Evolutionary conservation across 176 grass and related monocot genomes (phyloP).

Genomic region (Hyparrhenia diplandra): DNA sequence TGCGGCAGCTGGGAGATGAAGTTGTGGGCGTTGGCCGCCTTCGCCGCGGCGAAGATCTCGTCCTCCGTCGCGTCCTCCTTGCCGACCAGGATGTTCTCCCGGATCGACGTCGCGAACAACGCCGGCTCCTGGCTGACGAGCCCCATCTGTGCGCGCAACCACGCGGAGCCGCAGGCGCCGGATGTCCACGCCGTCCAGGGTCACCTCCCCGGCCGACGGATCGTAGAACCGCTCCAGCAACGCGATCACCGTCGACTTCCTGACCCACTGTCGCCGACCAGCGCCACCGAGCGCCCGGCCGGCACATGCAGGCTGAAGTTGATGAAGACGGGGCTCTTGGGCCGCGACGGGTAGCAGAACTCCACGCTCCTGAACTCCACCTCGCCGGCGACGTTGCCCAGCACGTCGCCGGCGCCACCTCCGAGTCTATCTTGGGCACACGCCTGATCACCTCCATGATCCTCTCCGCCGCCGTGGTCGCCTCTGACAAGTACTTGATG

Average conservation of each 20-base stretch:
- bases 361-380: constrained; percentile 74
- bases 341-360: constrained; percentile 82
- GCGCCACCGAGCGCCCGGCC: constrained; percentile 61
- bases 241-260: constrained; percentile 93
- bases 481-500: constrained; percentile 85
- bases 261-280: constrained; percentile 77
- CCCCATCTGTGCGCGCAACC: constrained; percentile 83
- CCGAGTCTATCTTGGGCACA: constrained; percentile 78
- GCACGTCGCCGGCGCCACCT: constrained; percentile 46
- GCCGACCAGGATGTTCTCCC: constrained; percentile 51
- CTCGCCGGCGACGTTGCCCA: constrained; percentile 56
- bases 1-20: too few relatives aligned
- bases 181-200: constrained; percentile 68
- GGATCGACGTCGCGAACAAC: constrained; percentile 83
- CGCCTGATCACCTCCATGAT: constrained; percentile 58
- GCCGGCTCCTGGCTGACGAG: constrained; percentile 98
- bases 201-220: constrained; percentile 55
- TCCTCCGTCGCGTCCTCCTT: too few relatives aligned
- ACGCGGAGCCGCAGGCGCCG: constrained; percentile 72
- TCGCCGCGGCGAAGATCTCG: too few relatives aligned
- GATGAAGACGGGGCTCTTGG: constrained; percentile 62
- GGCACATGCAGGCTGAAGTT: constrained; percentile 78
- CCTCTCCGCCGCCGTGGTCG: constrained; percentile 67
- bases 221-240: constrained; percentile 89
- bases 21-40: too few relatives aligned